Evolutionary conservation across 73 alveolate genomes (phyloP), one percentile per base, ranked within the genome.

Genomic region (Blepharisma stoltei): DNA sequence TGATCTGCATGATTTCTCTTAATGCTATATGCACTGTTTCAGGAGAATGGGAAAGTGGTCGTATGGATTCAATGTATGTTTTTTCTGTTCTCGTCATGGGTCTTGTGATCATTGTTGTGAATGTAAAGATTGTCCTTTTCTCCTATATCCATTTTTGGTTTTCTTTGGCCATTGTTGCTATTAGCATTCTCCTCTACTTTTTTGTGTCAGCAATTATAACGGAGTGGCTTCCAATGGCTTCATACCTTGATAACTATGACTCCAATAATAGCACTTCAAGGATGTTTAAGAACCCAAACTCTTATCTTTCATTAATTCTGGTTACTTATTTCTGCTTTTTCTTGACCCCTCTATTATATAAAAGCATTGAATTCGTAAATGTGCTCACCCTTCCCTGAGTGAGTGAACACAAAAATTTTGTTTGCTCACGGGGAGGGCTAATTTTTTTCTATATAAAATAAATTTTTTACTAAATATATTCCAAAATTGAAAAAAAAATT

Each of bases 61-160:
- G 87, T 0, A 54, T 92, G 96, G 95, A 71, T 85, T 11, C 80
- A 78, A 60, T 98, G 98, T 60, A 18, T 25, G 73, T 60, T 20
- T n/a, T 38, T 60, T 14, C 48, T 7, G 82, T 92, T 25, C 81
- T 90, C 70, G 89, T 92, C 23, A 94, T 89, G 81, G 97, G 95
- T 41, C 89, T 92, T 38, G 92, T 96, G 6, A 94, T 92, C 9
- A 82, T 94, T 8, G 68, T 94, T 54, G 94, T 88, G 68, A 96
- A 96, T 85, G 54, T 96, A 77, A 90, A 94, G 52, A 89, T 96
- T 11, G 52, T 96, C 52, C 44, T 81, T 6, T 90, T 89, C 54
- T 82, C 97, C 9, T 82, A 76, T 73, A 85, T 88, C 37, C 97
- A 88, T 80, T 66, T 88, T 32, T 47, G 80, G 44, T 49, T 70